Conservation (phyloP, 202 grass and related monocot species). For the Schoenoplectus tabernaemontani region DNA sequence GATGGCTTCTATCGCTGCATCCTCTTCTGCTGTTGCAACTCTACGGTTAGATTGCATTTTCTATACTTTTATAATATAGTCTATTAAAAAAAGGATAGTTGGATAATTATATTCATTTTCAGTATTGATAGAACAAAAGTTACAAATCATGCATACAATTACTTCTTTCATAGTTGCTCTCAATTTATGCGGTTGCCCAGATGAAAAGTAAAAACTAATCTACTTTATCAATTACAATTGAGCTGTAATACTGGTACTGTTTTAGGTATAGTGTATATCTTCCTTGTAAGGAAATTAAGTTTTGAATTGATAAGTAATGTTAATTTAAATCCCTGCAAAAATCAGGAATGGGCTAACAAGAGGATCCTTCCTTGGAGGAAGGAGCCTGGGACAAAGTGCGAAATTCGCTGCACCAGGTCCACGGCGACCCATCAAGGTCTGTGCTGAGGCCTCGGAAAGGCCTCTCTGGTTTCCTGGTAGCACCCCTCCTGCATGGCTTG, state of each 20-base stretch:
- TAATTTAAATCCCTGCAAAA: neutral
- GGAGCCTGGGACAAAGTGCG: slow-evolving; percentile 28
- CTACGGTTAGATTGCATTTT: slow-evolving; percentile 29
- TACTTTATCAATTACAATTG: too few relatives aligned
- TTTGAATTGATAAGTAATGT: neutral
- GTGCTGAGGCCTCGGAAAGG: slow-evolving; percentile 50
- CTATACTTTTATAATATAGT: neutral
- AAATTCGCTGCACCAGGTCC: slow-evolving; percentile 19
- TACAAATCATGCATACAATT: neutral
- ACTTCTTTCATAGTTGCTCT: neutral
- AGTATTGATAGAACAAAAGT: neutral
- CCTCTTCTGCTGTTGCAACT: slow-evolving; percentile 67
- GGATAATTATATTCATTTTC: neutral
- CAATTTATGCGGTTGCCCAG: neutral
- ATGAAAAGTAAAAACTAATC: neutral
- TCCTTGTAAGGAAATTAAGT: neutral
- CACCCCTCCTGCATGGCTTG: slow-evolving; percentile 94
- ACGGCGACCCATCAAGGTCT: slow-evolving; percentile 45
- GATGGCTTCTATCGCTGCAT: slow-evolving; percentile 72
- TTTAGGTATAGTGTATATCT: neutral
- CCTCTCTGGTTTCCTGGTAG: slow-evolving; percentile 98
- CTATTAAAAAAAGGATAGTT: neutral
- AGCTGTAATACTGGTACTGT: neutral
- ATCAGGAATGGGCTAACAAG: slow-evolving; percentile 30
- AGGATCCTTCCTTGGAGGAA: too few relatives aligned